Base-by-base conservation (phyloP, 495 filamentous ascomycete genomes). In the Aspergillus campestris region DNA sequence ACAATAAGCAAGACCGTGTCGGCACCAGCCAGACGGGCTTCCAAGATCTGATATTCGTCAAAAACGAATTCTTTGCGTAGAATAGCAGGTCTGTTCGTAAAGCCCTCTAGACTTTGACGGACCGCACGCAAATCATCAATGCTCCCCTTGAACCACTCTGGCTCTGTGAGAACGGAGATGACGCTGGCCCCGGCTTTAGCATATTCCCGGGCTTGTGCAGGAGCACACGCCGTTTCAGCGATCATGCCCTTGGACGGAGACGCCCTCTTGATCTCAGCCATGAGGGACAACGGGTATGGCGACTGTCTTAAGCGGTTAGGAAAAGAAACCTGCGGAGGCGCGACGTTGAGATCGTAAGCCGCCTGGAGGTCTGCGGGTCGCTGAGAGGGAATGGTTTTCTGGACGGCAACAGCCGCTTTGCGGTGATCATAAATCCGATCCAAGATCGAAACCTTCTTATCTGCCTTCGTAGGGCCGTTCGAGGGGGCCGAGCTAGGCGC, bases 41-140 rank as follows among this genome's bases (percentile, higher is more conserved):
- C 92, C 28, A 99, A 70, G 44, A 99, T 97, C 62, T 99, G 92
- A 61, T 97, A 99, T 58, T 96, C 88, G 12, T 96, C 89, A 56
- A 99, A 97, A 34, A 99, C 81, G 55, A 99, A 99, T 41, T 99
- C 92, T 59, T 99, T 99, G 6, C 94, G 79, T 13, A 99, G 71
- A 6, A 99, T 74, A 7, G 90, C 92, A 4, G 92, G 92, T 33
- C 92, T 78, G 61, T 96, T 92, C 0, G 86, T 81, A 78, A 97
- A 86, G 8, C 85, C 87, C 51, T 89, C 82, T 11, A 99, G 70
- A 35, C 85, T 87, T 60, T 89, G 87, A 9, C 92, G 81, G 27
- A 95, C 92, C 43, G 83, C 79, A 37, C 88, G 82, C 31, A 99
- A 70, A 60, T 99, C 92, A 42, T 99, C 92, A 42, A 97, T 87